A percentile compares a stretch with the other conserved stretches of the same genome.
Conservation (phyloP, 768 basidiomycete species). For the Auriscalpium orientale region DNA sequence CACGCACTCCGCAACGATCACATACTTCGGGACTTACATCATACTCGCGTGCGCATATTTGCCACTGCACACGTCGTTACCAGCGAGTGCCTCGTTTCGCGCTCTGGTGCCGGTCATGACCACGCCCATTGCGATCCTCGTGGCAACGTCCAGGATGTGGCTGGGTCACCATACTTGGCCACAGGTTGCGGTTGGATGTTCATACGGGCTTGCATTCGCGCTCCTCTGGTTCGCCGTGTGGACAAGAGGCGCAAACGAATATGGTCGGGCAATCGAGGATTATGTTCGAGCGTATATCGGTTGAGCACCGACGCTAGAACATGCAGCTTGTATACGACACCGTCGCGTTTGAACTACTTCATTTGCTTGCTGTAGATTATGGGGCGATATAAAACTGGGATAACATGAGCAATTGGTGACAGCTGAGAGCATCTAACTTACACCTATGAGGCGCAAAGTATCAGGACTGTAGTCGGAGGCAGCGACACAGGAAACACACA, state of each 20-base stretch:
- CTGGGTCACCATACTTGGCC: constrained; percentile 70
- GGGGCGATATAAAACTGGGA: too few relatives aligned
- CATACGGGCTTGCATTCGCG: constrained; percentile 48
- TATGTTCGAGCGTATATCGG: not conserved
- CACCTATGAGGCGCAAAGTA: too few relatives aligned
- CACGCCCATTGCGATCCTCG: constrained; percentile 45
- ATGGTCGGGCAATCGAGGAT: constrained; percentile 18
- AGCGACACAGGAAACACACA: not conserved
- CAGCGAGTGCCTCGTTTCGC: constrained; percentile 30
- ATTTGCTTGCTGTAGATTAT: too few relatives aligned
- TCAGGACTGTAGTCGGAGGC: too few relatives aligned
- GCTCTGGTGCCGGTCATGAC: constrained; percentile 37
- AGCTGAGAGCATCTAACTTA: too few relatives aligned
- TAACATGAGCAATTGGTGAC: too few relatives aligned
- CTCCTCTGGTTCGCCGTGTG: constrained; percentile 52
- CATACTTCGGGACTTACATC: constrained; percentile 56
- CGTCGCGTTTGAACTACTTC: too few relatives aligned
- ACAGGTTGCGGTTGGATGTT: constrained; percentile 55
- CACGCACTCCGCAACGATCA: constrained; percentile 68
- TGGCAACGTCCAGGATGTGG: constrained; percentile 63
- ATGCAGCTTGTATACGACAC: too few relatives aligned
- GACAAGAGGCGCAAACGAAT: constrained; percentile 29
- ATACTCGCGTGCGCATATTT: constrained; percentile 48
- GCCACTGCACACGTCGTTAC: constrained; percentile 51
- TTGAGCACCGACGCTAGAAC: not conserved